Evolutionary conservation across 2,329 filamentous ascomycete genomes (phyloP), one percentile per base, ranked within the genome.

Genomic region (Aspergillus bombycis): DNA sequence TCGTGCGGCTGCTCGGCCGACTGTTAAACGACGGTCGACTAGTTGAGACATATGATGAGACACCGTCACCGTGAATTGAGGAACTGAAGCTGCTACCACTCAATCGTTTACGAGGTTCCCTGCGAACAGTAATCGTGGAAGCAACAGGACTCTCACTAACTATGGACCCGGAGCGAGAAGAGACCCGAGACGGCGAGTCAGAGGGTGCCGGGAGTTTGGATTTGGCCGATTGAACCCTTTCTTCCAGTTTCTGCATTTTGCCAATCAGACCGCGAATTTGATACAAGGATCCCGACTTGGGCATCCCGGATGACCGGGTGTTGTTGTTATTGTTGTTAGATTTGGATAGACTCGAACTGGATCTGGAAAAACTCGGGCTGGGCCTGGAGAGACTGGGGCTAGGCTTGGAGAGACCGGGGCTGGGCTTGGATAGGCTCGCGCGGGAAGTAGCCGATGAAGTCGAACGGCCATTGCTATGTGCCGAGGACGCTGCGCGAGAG

Each of bases 181-280:
- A 96, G 5, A 86, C 85, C 55, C 90, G 88, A 21, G 94, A 93
- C 5, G 94, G 93, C 0, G 91, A 95, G 60, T 83, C 85, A 9
- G 88, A 85, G 2, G 94, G 92, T 1, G 91, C 92, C 2, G 95
- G 95, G 23, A 99, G 86, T 79, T 95, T 97, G 45, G 94, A 97
- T 70, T 93, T 89, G 21, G 91, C 95, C 28, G 90, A 93, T 65
- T 98, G 93, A 11, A 99, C 94, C 52, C 95, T 88, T 67, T 95
- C 92, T 77, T 98, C 95, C 65, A 99, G 89, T 69, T 93, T 92
- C 79, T 97, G 93, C 93, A 98, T 97, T 80, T 98, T 95, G 32
- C 93, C 94, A 63, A 96, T 97, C 68, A 99, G 88, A 34, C 90
- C 91, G 67, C 94, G 92, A 73, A 99, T 96, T 76, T 99, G 95